Conservation (phyloP, 768 basidiomycete species). For the Russula earlei region DNA sequence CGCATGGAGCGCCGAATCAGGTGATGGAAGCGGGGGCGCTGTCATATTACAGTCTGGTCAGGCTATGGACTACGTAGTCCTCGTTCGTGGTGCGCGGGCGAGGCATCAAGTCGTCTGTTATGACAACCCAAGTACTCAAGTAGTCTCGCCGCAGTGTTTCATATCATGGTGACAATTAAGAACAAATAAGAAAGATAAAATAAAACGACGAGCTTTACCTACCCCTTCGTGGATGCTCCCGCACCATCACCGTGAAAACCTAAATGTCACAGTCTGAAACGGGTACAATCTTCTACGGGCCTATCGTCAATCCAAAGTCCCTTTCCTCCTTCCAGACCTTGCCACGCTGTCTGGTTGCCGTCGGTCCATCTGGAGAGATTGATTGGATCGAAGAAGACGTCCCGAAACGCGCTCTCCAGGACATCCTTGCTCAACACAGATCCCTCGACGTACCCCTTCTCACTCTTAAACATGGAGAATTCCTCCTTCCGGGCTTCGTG, state of each 20-base stretch:
- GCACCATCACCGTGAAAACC: no score
- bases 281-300: constrained; percentile 40
- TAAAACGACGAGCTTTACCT: no score
- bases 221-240: no score
- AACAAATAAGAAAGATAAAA: no score
- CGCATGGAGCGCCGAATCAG: background rate
- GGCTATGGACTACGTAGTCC: background rate
- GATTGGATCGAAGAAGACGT: constrained; percentile 65
- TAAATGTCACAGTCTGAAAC: background rate
- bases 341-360: constrained; percentile 45
- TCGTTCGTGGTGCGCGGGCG: no score
- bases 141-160: no score
- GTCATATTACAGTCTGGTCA: no score
- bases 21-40: background rate
- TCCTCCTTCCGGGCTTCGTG: constrained; percentile 80
- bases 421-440: constrained; percentile 45
- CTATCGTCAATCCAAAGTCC: constrained; percentile 45
- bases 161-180: no score
- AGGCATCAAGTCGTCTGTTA: no score
- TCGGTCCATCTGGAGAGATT: constrained; percentile 46
- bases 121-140: no score
- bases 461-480: constrained; percentile 38
- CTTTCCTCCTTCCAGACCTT: constrained; percentile 36
- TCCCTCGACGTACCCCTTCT: constrained; percentile 27
- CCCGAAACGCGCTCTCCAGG: constrained; percentile 35